Base-by-base conservation (phyloP, 83 land plant species). In the Picea mariana region DNA sequence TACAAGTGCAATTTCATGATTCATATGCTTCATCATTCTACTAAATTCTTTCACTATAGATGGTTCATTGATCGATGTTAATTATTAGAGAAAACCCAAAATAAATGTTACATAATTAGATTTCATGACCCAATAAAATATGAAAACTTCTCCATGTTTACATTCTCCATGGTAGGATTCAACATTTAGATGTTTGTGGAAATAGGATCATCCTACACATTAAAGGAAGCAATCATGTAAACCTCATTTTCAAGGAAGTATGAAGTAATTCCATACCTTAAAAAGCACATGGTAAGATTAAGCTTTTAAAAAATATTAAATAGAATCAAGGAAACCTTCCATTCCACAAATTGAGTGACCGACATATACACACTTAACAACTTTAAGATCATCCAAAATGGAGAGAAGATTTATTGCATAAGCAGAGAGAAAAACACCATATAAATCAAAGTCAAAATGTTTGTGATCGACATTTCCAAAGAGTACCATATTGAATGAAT, bases 311-410 rank as follows among this genome's bases (percentile, higher is more conserved):
- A 67, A 94, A 79, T 0, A 86, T 52, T 91, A 84, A 79, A 94
- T 92, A 81, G 95, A 72, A 58, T 93, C 98, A 55, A 96, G 79
- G 79, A 92, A 88, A 1, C 95, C 98, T 69, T 94, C 84, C 97
- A 92, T 94, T 80, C 92, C 98, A 63, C 92, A 89, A 60, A 95
- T 89, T 38, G 97, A 95, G 86, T 95, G 98, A 31, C 98, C 98
- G 59, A 95, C 92, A 82, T 77, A 94, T 49, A 83, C 77, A 84
- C 98, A 95, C 17, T 86, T 84, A 9, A 85, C 82, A 60, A 95
- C 84, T 58, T 83, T 16, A 17, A 94, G 92, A 24, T 96, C 83
- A 23, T 89, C 95, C 52, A 95, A 83, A 77, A 94, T 87, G 75
- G 84, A 31, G 75, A 94, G 82, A 59, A 95, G 80, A 79, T 95